phyloP scores from a whole-genome alignment of 495 filamentous ascomycete species.

The Penicillium herquei region DNA sequence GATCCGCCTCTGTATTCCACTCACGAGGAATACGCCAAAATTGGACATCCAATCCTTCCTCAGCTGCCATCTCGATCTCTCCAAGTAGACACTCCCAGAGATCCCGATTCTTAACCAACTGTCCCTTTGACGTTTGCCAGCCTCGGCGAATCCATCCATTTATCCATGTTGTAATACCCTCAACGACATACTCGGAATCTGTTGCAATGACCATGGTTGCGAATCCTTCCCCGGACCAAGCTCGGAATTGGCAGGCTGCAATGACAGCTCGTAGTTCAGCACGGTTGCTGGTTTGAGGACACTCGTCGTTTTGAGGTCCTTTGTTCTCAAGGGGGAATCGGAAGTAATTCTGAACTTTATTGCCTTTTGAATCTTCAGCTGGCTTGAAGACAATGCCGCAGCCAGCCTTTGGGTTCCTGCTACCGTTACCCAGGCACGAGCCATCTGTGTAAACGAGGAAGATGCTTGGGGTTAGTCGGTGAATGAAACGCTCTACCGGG shows the following conservation, averaged over 20 bases:
- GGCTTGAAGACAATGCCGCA: background rate
- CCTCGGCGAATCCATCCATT: slow-evolving; percentile 18
- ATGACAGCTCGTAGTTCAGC: slow-evolving; percentile 44
- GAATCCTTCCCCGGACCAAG: slow-evolving; percentile 9
- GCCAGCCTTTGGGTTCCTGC: background rate
- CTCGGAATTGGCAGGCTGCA: slow-evolving; percentile 27
- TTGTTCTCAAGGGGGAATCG: slow-evolving; percentile 10
- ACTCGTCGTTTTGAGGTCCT: slow-evolving; percentile 21
- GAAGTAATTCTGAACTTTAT: background rate
- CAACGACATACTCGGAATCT: slow-evolving; percentile 37
- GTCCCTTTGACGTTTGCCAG: slow-evolving; percentile 22
- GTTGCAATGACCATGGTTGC: slow-evolving; percentile 35
- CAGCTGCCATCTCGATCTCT: slow-evolving; percentile 3
- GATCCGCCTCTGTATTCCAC: background rate
- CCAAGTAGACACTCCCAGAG: slow-evolving; percentile 31
- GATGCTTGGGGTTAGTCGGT: background rate
- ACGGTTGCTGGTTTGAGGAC: slow-evolving; percentile 34
- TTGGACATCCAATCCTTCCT: background rate
- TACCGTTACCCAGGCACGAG: slow-evolving; percentile 1
- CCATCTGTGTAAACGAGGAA: slow-evolving; percentile 8
- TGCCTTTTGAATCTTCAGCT: no score
- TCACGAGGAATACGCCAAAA: background rate
- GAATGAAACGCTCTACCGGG: background rate
- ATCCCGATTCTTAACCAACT: slow-evolving; percentile 35
- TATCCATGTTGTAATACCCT: slow-evolving; percentile 33